phyloP scores from a whole-genome alignment of 306 rosid genomes.

The Pachyrhizus erosus region DNA sequence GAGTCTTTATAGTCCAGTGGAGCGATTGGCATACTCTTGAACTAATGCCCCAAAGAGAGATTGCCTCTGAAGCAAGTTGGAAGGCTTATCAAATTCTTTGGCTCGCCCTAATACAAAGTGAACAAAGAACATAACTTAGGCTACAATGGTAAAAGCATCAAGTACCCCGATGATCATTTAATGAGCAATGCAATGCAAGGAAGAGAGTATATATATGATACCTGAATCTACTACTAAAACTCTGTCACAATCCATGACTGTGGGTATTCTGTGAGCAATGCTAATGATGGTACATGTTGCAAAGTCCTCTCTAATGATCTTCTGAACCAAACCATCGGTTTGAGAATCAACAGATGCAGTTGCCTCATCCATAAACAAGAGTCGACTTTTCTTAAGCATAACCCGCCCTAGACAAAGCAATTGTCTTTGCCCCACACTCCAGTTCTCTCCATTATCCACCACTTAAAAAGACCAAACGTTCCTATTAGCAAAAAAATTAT shows the following conservation, averaged over 20 bases:
- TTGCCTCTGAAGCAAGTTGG: slow-evolving; percentile 62
- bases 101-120: slow-evolving; percentile 52
- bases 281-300: slow-evolving; percentile 76
- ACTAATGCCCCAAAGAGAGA: slow-evolving; percentile 77
- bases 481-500: neutral
- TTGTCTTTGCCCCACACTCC: slow-evolving; percentile 93
- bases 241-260: slow-evolving; percentile 82
- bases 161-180: too few relatives aligned
- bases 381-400: slow-evolving; percentile 73
- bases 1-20: slow-evolving; percentile 56
- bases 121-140: neutral
- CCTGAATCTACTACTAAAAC: slow-evolving; percentile 82
- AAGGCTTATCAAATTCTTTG: slow-evolving; percentile 75
- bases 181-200: neutral
- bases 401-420: slow-evolving; percentile 81
- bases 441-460: slow-evolving; percentile 74
- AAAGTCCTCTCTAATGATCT: slow-evolving; percentile 79
- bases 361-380: slow-evolving; percentile 83
- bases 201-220: slow-evolving; percentile 33
- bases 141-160: neutral
- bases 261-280: slow-evolving; percentile 90
- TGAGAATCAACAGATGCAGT: slow-evolving; percentile 85
- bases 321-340: slow-evolving; percentile 73
- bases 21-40: slow-evolving; percentile 81
- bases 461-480: slow-evolving; percentile 39